Base-by-base conservation (phyloP, 1,139 yeast genomes). In the Protomyces lactucae-debilis region DNA sequence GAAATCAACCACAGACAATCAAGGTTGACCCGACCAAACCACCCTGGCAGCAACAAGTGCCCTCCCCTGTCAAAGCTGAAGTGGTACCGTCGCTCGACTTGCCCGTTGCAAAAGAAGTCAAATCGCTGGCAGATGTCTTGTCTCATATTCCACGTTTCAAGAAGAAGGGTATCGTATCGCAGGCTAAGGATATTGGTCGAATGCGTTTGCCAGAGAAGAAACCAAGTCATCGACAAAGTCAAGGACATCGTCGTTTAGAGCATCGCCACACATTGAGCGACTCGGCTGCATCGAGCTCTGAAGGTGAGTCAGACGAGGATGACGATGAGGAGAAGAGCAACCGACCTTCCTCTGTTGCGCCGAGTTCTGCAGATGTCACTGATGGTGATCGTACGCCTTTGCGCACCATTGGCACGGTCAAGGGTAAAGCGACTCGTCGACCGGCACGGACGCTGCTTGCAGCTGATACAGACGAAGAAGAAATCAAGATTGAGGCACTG, bases 91-190 rank as follows among this genome's bases (percentile, higher is more conserved):
- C 43, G 1, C n/a, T 12, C n/a, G 43, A 25, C 8, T 39, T n/a
- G 40, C 39, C 40, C 52, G 43, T 37, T 12, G 28, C 48, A 14
- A 37, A 52, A 60, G 52, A 48, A 46, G 21, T 10, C 32, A 59
- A 59, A 46, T 25, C 28, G 21, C 57, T 52, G 18, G 35, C 56
- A 6, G 51, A 39, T 28, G 57, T 59, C 32, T 52, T 59, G 18
- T 52, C 52, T 3, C 52, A 52, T 21, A 59, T 59, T 10, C 63
- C 63, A 9, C 52, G 63, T n/a, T 59, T 52, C 53, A 59, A 59
- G 57, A 59, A 52, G 45, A 51, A 14, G 16, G 18, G 18, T 43
- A 12, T 12, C 12, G 16, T 12, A 18, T 21, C 39, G 9, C 8
- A n/a, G 28, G 28, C 51, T n/a, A 40, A 43, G 8, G 53, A 52